phyloP scores from a whole-genome alignment of 73 alveolate genomes.

The Blepharisma japonicum region DNA sequence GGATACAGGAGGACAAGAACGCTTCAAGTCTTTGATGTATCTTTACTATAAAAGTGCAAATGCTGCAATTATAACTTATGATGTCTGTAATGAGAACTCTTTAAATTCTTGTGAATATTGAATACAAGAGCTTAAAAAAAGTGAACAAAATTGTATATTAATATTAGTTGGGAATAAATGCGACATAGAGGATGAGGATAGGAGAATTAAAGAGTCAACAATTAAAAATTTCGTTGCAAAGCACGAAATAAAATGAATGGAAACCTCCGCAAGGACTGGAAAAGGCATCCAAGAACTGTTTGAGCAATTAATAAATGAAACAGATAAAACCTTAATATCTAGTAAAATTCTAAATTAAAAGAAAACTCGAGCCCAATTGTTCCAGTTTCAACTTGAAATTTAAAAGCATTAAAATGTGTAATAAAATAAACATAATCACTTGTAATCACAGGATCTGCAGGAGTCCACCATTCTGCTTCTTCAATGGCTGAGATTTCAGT shows the following conservation, averaged over 20 bases:
- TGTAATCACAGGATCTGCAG: not conserved
- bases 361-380: too few relatives aligned
- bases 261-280: too few relatives aligned
- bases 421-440: not conserved
- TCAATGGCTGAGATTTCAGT: not conserved
- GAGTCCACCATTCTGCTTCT: slow-evolving; percentile 18
- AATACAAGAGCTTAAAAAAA: slow-evolving; percentile 35
- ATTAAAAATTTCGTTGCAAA: too few relatives aligned
- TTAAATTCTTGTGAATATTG: slow-evolving; percentile 63
- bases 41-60: slow-evolving; percentile 69
- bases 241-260: too few relatives aligned
- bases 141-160: slow-evolving; percentile 37
- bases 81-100: slow-evolving; percentile 54
- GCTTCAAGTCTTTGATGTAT: slow-evolving; percentile 54
- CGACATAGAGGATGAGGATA: slow-evolving; percentile 39
- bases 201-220: too few relatives aligned
- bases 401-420: not conserved
- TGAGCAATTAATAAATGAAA: too few relatives aligned
- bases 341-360: too few relatives aligned
- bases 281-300: too few relatives aligned
- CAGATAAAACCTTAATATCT: too few relatives aligned
- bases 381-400: too few relatives aligned
- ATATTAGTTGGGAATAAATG: slow-evolving; percentile 65
- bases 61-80: slow-evolving; percentile 72
- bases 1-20: slow-evolving; percentile 80